Evolutionary conservation across 768 basidiomycete species (phyloP).

Genomic region (Royoungia palumana): DNA sequence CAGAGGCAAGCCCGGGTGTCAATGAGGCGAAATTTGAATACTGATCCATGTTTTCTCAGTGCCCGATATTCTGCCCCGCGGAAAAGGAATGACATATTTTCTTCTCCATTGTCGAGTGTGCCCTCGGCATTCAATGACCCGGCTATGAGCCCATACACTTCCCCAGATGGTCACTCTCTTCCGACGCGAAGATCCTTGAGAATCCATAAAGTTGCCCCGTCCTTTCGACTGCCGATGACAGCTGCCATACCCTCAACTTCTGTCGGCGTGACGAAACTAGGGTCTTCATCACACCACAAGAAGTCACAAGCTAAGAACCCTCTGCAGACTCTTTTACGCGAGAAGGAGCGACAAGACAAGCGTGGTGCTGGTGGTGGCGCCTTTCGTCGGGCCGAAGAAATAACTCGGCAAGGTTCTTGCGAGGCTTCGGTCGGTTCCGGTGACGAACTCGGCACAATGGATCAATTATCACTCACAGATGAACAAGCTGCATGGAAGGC

Average conservation of each 20-base stretch:
- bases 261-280: not conserved
- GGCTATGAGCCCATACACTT: not conserved
- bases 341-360: conserved; percentile 38
- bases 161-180: conserved; percentile 1
- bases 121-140: conserved; percentile 9
- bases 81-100: conserved; percentile 6
- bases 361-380: conserved; percentile 39
- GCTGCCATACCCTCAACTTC: conserved; percentile 5
- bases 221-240: conserved; percentile 13
- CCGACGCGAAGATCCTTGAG: conserved; percentile 19
- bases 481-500: conserved; percentile 41
- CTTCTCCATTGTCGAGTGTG: conserved; percentile 23
- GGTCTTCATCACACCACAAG: conserved; percentile 13
- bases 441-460: conserved; percentile 21
- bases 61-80: not conserved
- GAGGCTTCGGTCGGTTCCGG: conserved; percentile 17
- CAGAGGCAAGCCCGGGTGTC: conserved; percentile 8
- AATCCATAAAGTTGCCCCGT: conserved; percentile 11
- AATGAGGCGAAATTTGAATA: not conserved
- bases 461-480: conserved; percentile 26
- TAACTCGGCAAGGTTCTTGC: conserved; percentile 31
- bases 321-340: conserved; percentile 51
- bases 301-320: conserved; percentile 41
- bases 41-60: conserved; percentile 5
- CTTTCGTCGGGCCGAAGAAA: conserved; percentile 45